Percentiles rank a stretch among this genome's conserved stretches.
Evolutionary conservation across 176 grass and related monocot genomes (phyloP).

Genomic region (Triticum aestivum): IWGSC_CS_RefSeq_v2.1 NC_057799.1:104653112-104653611

Average conservation of each 20-base stretch:
- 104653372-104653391: not conserved
- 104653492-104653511: not conserved
- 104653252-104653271: constrained; percentile 63
- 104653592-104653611: not conserved
- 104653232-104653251: constrained; percentile 85
- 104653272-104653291: constrained; percentile 53
- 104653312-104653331: constrained; percentile 64
- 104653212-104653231: constrained; percentile 97
- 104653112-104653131: not conserved
- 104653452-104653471: not conserved
- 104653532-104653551: not conserved
- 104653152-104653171: not conserved
- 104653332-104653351: too few species aligned
- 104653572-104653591: not conserved
- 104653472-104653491: not conserved
- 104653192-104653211: constrained; percentile 67
- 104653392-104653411: not conserved
- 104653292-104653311: constrained; percentile 44
- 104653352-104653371: not conserved
- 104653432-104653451: not conserved
- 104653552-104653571: not conserved
- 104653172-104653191: constrained; percentile 81
- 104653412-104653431: not conserved
- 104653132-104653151: not conserved
- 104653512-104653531: not conserved